These are phyloP conservation scores for Tetraselmis chui DNA, from an alignment of 139 green algal genomes.

Conservation along the genomic window DNA sequence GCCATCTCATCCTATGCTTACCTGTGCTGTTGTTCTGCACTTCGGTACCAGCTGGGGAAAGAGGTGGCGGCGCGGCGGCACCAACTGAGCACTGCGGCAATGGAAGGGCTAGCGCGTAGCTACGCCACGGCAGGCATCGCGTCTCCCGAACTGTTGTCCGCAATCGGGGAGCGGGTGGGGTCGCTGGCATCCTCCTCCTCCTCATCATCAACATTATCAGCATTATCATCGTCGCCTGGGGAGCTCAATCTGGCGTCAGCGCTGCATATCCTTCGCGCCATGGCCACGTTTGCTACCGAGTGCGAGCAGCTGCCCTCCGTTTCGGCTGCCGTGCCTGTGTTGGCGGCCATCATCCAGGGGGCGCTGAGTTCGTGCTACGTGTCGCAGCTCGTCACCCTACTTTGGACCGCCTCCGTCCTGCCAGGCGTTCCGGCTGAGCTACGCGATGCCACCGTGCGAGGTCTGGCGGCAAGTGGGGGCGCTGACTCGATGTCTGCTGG, in stretches of 20 bases:
- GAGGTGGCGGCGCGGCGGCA: neutral
- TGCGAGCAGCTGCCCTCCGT: neutral
- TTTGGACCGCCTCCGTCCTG: neutral
- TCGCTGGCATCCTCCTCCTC: neutral
- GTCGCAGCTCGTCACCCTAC: no score
- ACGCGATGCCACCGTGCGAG: no score
- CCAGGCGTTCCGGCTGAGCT: neutral
- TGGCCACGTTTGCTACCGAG: neutral
- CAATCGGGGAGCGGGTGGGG: neutral
- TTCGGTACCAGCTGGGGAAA: neutral
- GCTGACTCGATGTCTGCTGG: neutral
- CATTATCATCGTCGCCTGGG: no score
- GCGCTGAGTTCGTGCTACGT: neutral
- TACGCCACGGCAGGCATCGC: neutral
- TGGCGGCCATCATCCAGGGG: neutral
- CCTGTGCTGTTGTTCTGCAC: no score
- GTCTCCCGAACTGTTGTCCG: neutral
- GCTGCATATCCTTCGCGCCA: neutral
- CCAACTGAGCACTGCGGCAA: neutral
- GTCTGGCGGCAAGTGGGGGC: neutral
- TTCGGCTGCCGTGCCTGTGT: neutral
- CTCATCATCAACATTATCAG: no score
- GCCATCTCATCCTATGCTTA: no score
- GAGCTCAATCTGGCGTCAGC: neutral
- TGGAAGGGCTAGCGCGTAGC: neutral